Conservation (phyloP, 345 rosid genomes). For the Punica granatum region DNA sequence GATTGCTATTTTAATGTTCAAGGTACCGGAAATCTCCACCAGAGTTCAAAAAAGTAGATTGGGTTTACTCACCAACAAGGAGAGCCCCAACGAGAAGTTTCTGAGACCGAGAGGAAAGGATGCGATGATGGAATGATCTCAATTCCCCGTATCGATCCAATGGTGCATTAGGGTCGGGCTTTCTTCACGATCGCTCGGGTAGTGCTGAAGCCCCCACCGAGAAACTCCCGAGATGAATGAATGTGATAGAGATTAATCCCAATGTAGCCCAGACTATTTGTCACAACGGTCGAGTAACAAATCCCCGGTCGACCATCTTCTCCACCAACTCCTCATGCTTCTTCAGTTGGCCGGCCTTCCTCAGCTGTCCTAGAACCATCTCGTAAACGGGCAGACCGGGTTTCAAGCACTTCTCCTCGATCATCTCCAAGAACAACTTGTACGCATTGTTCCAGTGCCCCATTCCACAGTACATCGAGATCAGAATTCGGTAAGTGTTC, state of each 20-base stretch:
- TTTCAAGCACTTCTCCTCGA: conserved; percentile 69
- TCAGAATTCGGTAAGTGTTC: conserved; percentile 70
- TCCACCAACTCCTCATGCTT: conserved; percentile 93
- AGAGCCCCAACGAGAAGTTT: background rate
- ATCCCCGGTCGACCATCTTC: conserved; percentile 71
- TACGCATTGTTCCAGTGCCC: conserved; percentile 97
- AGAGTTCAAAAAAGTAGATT: background rate
- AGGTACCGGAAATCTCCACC: no score
- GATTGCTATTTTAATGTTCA: no score
- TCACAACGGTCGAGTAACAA: conserved; percentile 44
- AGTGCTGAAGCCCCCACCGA: background rate
- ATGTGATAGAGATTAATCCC: background rate
- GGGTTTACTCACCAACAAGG: background rate
- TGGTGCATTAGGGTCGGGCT: background rate
- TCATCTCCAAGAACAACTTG: conserved; percentile 72
- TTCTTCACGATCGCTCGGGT: background rate
- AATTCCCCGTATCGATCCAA: background rate
- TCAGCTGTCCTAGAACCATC: conserved; percentile 66
- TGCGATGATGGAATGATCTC: background rate
- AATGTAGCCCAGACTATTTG: background rate
- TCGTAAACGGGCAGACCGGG: conserved; percentile 60
- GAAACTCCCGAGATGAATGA: background rate
- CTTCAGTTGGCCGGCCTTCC: conserved; percentile 75
- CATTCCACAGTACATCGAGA: conserved; percentile 83
- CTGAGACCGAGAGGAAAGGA: background rate